Percentiles rank a stretch among this genome's conserved stretches.
Conservation (phyloP, 345 rosid species). For the Eucalyptus camaldulensis region DNA sequence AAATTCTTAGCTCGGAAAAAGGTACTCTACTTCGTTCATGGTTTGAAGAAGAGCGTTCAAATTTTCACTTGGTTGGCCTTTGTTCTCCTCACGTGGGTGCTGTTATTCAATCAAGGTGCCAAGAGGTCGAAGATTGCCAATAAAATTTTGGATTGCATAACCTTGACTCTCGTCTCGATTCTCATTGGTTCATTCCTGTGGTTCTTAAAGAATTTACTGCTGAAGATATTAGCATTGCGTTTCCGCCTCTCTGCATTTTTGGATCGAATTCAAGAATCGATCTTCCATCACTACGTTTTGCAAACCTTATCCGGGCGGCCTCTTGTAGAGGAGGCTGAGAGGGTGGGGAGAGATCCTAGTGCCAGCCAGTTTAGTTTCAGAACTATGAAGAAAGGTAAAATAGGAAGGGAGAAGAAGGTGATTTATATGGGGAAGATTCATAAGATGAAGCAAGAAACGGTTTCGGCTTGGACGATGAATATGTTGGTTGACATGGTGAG, state of each 20-base stretch:
- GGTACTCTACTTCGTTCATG: conserved; percentile 28
- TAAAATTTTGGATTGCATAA: conserved; percentile 28
- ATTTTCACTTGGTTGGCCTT: conserved; percentile 66
- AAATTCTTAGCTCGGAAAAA: too few species aligned
- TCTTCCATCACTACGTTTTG: conserved; percentile 71
- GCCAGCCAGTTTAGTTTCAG: conserved; percentile 37
- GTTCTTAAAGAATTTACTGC: conserved; percentile 50
- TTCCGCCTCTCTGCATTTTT: conserved; percentile 75
- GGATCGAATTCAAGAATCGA: conserved; percentile 79
- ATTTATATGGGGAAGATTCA: conserved; percentile 73
- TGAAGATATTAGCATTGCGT: conserved; percentile 72
- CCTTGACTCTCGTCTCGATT: conserved; percentile 54
- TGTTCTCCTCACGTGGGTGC: conserved; percentile 53
- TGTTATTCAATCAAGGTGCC: conserved; percentile 35
- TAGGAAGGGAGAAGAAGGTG: conserved; percentile 25
- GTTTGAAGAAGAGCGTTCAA: conserved; percentile 78
- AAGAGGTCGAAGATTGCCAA: conserved; percentile 18
- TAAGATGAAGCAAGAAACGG: conserved; percentile 72
- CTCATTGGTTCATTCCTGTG: conserved; percentile 59
- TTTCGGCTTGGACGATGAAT: conserved; percentile 91
- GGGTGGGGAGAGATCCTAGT: conserved; percentile 25
- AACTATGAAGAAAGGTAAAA: conserved; percentile 26
- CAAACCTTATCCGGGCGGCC: conserved; percentile 71
- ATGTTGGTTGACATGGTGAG: conserved; percentile 62
- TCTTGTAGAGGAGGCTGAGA: conserved; percentile 53